These are phyloP conservation scores for Cercospora zeina DNA, from an alignment of 2,329 filamentous ascomycete genomes.

Conservation along the genomic window DNA sequence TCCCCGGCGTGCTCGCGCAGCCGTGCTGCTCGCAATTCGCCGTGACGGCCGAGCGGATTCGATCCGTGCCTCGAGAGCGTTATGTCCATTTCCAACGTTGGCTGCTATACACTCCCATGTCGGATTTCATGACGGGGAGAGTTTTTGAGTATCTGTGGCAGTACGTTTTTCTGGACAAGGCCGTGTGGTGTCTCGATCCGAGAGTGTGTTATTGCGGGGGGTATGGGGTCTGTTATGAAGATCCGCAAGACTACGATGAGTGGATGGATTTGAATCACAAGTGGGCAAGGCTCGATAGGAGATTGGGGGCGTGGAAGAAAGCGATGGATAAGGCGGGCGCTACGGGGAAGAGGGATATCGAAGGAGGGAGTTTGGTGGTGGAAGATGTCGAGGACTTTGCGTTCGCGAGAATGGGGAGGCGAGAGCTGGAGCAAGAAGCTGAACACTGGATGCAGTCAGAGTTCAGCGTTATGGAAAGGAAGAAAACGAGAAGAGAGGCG, in stretches of 20 bases:
- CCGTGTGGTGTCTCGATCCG: slow-evolving; percentile 53
- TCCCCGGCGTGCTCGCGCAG: slow-evolving; percentile 56
- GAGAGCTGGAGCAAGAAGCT: neutral
- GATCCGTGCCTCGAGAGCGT: slow-evolving; percentile 53
- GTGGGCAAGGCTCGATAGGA: slow-evolving; percentile 44
- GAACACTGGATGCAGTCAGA: neutral
- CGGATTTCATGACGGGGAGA: slow-evolving; percentile 58
- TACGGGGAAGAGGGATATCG: neutral
- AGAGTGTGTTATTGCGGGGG: slow-evolving; percentile 64
- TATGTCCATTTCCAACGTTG: slow-evolving; percentile 62
- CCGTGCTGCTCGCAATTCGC: slow-evolving; percentile 67
- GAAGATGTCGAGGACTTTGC: neutral
- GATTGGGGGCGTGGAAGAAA: slow-evolving; percentile 47
- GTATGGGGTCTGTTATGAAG: slow-evolving; percentile 62
- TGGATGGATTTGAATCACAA: slow-evolving; percentile 51
- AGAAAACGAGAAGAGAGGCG: neutral
- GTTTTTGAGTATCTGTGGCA: slow-evolving; percentile 68
- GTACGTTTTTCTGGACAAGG: slow-evolving; percentile 58
- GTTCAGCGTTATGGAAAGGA: neutral
- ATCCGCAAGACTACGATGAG: slow-evolving; percentile 50
- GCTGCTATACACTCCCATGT: slow-evolving; percentile 57
- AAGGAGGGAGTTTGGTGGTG: neutral
- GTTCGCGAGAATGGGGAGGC: slow-evolving; percentile 41
- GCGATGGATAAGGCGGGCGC: neutral
- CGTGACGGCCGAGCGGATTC: slow-evolving; percentile 58